Base-by-base conservation (phyloP, 805 yeast species). In the Zygotorulaspora chibaensis region DNA sequence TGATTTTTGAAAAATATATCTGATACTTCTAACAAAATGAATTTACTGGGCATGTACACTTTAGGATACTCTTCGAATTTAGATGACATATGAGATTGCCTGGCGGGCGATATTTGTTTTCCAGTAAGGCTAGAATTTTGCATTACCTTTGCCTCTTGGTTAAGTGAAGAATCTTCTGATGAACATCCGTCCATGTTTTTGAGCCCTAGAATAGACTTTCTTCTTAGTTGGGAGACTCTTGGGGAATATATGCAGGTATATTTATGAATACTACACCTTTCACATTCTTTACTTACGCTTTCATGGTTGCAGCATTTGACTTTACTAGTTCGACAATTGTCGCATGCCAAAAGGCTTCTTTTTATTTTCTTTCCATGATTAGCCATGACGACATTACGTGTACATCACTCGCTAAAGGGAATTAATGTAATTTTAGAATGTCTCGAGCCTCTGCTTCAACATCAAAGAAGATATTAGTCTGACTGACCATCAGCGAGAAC, bases 191-290 rank as follows among this genome's bases (percentile, higher is more conserved):
- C 8, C 11, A 27, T 9, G 29, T 9, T 27, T 27, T 11, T 27
- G 11, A 27, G 11, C 8, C 11, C 17, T 17, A 16, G 12, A 17
- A 35, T 13, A 17, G 38, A 35, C n/a, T 35, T 35, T 35, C n/a
- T 35, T 35, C 38, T n/a, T n/a, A 35, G n/a, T 17, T 35, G 38
- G n/a, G 38, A 35, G 9, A n/a, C 9, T 25, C 17, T 35, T 15
- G 38, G 38, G 25, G 38, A 35, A 35, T 15, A 35, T 8, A 8
- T 17, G 25, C 38, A 35, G 9, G 25, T 15, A 17, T 15, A 15
- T 7, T 17, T n/a, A 9, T 17, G 25, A 10, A 9, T 17, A 8
- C 8, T 35, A n/a, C 38, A 35, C 25, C 38, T 35, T 8, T 35
- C 18, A 17, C 25, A 35, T n/a, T 35, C 17, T 35, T 35, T 35